Evolutionary conservation across 1,284 basidiomycete genomes (phyloP), one percentile per base, ranked within the genome.

Genomic region (Pseudozyma thailandica): DNA sequence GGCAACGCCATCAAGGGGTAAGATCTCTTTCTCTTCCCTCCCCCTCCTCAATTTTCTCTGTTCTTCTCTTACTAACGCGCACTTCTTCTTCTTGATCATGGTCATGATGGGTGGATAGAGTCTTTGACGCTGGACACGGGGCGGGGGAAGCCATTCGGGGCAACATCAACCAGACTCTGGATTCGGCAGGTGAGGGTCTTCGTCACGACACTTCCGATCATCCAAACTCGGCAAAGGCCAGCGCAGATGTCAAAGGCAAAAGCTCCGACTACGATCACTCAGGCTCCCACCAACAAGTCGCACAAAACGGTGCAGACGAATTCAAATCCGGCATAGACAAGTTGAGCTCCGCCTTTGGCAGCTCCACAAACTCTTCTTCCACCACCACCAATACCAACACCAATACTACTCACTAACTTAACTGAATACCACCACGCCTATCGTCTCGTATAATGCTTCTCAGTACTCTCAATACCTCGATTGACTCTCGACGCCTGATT

Each of bases 1-100:
- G 75, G 75, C 8, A 52, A 70, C 25, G 65, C 59, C 37, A 46
- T 78, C 53, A 77, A 77, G 45, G 76, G 76, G 76, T 78, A 59
- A 70, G 72, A 56, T 3, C 2, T 18, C 21, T n/a, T 43, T 38
- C 15, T 23, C 20, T 27, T 18, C 25, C 18, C 47, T 30, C 15
- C 16, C 20, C 47, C 35, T 4, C n/a, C 23, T n/a, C n/a, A n/a
- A n/a, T n/a, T n/a, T 16, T 10, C 12, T 21, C 31, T 10, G 16
- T 21, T 38, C n/a, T 18, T 18, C 18, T 13, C 10, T 33, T 26
- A 35, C 13, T 31, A 15, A 20, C 45, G 13, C 16, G 5, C 8
- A 6, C 31, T 39, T 5, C 6, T 18, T 25, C 26, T 18, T 4
- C 31, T 15, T 16, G 45, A 38, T 6, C n/a, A 38, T 41, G 6